These are phyloP conservation scores for Arachis hypogaea DNA, from an alignment of 306 rosid species.

Conservation along the genomic window DNA sequence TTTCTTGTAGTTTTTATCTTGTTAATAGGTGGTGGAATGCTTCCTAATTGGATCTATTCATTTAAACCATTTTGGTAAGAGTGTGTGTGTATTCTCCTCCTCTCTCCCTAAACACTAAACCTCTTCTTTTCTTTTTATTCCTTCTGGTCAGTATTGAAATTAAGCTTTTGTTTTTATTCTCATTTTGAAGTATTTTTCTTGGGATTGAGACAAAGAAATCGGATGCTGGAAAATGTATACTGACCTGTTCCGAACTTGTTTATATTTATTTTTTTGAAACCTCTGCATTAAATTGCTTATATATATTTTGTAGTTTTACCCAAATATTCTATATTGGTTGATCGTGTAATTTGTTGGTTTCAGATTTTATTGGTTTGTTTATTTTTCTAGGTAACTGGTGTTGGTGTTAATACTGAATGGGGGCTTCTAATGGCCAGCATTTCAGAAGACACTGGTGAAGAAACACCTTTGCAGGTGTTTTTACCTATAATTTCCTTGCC, in stretches of 20 bases:
- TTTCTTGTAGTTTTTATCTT: background rate
- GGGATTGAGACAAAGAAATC: slow-evolving; percentile 13
- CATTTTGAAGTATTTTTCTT: slow-evolving; percentile 17
- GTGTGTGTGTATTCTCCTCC: too few relatives aligned
- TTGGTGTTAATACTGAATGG: slow-evolving; percentile 97
- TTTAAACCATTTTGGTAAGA: background rate
- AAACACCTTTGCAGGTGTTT: slow-evolving; percentile 96
- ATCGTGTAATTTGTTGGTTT: background rate
- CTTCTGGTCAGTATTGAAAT: slow-evolving; percentile 2
- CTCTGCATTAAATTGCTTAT: slow-evolving; percentile 9
- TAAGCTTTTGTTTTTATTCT: slow-evolving; percentile 1
- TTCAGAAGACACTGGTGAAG: slow-evolving; percentile 97
- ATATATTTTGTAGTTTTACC: slow-evolving; percentile 13
- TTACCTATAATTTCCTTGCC: background rate
- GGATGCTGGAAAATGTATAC: background rate
- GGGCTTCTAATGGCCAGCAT: slow-evolving; percentile 99
- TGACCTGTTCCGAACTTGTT: background rate
- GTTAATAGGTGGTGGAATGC: background rate
- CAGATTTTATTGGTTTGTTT: slow-evolving; percentile 16
- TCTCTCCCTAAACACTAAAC: too few relatives aligned
- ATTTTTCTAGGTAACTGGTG: slow-evolving; percentile 74
- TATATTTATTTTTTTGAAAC: background rate
- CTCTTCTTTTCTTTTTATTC: background rate
- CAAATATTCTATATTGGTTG: slow-evolving; percentile 9
- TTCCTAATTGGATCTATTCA: slow-evolving; percentile 21